Conservation (phyloP, 768 basidiomycete genomes). For the Phaeotremella fagi region DNA sequence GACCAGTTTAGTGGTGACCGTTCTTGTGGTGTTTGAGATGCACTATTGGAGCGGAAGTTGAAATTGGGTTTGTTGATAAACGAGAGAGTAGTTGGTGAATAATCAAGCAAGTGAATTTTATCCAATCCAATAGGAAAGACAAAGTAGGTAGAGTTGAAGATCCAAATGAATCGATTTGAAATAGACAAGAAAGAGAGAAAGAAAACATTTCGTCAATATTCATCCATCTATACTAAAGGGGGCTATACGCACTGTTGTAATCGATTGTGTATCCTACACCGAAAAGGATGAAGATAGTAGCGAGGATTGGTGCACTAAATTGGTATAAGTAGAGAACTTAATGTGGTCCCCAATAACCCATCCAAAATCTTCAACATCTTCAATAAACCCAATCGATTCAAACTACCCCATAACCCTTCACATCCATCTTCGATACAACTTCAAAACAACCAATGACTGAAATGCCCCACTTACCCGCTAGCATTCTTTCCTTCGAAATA, state of each 20-base stretch:
- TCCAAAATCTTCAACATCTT: too few species aligned
- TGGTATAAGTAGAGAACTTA: background rate
- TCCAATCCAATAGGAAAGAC: too few species aligned
- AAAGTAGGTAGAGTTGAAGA: too few species aligned
- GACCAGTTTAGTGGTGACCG: slow-evolving; percentile 46
- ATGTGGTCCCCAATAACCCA: background rate
- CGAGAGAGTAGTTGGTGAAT: too few species aligned
- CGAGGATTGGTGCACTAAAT: slow-evolving; percentile 38
- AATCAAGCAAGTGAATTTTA: too few species aligned
- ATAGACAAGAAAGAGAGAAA: too few species aligned
- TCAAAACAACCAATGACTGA: background rate
- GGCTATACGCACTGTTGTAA: slow-evolving; percentile 45
- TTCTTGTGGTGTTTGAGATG: slow-evolving; percentile 49
- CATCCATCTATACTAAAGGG: too few species aligned
- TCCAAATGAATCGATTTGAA: too few species aligned
- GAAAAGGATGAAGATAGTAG: slow-evolving; percentile 45
- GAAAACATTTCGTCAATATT: too few species aligned
- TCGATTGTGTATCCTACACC: slow-evolving; percentile 49
- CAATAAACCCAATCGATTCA: background rate
- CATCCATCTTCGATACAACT: background rate
- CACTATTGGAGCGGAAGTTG: slow-evolving; percentile 16
- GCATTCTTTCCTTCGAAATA: slow-evolving; percentile 85
- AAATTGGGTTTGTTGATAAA: background rate
- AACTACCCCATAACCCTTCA: background rate
- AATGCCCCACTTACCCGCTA: slow-evolving; percentile 41